Percentiles rank a stretch among this genome's conserved stretches.
Conservation (phyloP, 2,329 filamentous ascomycete species). For the Thielaviopsis musarum region DNA sequence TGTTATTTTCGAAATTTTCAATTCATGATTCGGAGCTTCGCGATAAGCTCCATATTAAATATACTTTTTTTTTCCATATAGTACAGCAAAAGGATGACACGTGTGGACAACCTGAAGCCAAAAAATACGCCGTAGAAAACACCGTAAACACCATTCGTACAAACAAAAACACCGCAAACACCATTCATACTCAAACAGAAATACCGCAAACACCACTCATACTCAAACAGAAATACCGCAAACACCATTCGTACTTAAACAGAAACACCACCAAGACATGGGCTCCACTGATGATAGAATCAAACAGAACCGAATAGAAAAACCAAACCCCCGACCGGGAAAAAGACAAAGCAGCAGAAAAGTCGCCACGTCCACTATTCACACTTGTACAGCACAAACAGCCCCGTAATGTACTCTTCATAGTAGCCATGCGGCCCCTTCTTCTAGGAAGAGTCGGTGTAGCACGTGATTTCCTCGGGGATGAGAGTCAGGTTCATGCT, state of each 20-base stretch:
- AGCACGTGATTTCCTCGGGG: conserved; percentile 4
- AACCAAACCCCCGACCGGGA: no score
- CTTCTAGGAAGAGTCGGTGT: conserved; percentile 8
- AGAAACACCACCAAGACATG: neutral
- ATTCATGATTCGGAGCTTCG: neutral
- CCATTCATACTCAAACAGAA: neutral
- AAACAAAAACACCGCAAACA: neutral
- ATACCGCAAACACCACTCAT: neutral
- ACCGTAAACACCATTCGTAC: neutral
- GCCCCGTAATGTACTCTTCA: neutral
- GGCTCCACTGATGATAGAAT: neutral
- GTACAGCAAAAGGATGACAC: neutral
- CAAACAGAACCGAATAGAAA: neutral
- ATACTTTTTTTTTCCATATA: neutral
- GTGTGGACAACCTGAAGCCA: no score
- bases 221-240: no score
- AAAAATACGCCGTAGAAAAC: no score
- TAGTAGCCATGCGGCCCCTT: neutral
- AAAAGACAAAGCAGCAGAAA: neutral
- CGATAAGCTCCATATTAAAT: neutral
- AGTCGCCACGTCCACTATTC: neutral
- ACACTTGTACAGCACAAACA: conserved; percentile 1
- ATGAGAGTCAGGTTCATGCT: neutral
- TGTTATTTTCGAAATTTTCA: neutral
- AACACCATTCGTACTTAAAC: neutral